phyloP scores from a whole-genome alignment of 2,329 filamentous ascomycete genomes.

The Zarea fungicola region DNA sequence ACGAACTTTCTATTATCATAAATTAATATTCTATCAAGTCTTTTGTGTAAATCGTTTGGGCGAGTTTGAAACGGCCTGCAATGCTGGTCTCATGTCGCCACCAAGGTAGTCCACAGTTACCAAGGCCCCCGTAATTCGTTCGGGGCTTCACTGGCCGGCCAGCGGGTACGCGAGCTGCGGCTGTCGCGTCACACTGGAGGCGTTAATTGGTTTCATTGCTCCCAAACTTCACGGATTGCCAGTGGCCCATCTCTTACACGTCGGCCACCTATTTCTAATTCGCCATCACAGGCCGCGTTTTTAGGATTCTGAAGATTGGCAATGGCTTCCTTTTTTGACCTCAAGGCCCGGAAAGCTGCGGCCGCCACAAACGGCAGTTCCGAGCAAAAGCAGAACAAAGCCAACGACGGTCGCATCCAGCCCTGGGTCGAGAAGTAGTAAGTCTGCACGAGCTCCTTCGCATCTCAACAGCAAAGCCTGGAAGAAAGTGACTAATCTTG shows the following conservation, averaged over 20 bases:
- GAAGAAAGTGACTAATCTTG: no score
- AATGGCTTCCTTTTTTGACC: slow-evolving; percentile 93
- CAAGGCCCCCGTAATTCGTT: no score
- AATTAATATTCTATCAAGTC: no score
- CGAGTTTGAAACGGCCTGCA: no score
- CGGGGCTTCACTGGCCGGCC: neutral
- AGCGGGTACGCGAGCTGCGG: neutral
- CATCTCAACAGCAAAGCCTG: no score
- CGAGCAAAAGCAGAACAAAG: slow-evolving; percentile 60
- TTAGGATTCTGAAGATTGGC: no score
- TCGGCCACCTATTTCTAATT: no score
- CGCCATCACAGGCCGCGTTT: neutral
- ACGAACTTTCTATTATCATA: no score
- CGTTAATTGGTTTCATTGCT: slow-evolving; percentile 10
- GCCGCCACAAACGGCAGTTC: slow-evolving; percentile 58
- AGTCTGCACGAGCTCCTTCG: slow-evolving; percentile 21
- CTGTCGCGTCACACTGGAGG: slow-evolving; percentile 11
- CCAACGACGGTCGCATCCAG: slow-evolving; percentile 61
- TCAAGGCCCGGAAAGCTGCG: slow-evolving; percentile 82
- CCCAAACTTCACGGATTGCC: neutral
- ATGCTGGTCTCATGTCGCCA: no score
- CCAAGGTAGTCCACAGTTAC: no score
- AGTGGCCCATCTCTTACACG: neutral
- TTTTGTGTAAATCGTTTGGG: no score
- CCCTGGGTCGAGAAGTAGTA: slow-evolving; percentile 99